Percentiles rank a stretch among this genome's conserved stretches.
Conservation (phyloP, 805 yeast species). For the Pachysolen tannophilus region DNA sequence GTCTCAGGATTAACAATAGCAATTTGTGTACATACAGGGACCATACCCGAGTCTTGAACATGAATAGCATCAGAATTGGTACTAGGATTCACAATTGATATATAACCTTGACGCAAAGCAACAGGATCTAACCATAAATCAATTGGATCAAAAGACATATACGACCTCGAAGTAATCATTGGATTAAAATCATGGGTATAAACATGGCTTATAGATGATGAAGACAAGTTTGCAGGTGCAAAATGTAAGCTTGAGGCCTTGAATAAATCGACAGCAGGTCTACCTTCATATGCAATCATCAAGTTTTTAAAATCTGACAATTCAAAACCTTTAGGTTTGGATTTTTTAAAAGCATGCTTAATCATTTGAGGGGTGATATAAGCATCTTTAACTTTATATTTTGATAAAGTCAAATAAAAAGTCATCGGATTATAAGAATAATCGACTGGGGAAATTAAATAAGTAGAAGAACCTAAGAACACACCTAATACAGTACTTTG, state of each 20-base stretch:
- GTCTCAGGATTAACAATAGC: constrained; percentile 97
- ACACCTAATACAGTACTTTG: constrained; percentile 81
- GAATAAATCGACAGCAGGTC: constrained; percentile 62
- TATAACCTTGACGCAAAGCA: constrained; percentile 83
- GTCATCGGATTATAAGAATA: constrained; percentile 67
- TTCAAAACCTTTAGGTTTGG: constrained; percentile 53
- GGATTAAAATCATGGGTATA: constrained; percentile 80
- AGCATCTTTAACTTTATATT: constrained; percentile 77
- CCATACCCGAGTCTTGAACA: constrained; percentile 92
- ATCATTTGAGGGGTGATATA: constrained; percentile 81
- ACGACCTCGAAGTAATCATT: constrained; percentile 75
- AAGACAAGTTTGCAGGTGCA: constrained; percentile 53
- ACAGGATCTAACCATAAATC: constrained; percentile 82
- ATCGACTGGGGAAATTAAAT: constrained; percentile 68
- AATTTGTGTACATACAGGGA: constrained; percentile 87
- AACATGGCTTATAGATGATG: constrained; percentile 66
- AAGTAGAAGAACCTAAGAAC: constrained; percentile 80
- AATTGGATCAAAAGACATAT: constrained; percentile 81
- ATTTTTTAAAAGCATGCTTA: constrained; percentile 55
- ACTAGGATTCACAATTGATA: constrained; percentile 69
- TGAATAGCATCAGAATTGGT: constrained; percentile 63
- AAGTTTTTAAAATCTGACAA: constrained; percentile 65
- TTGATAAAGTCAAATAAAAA: constrained; percentile 62
- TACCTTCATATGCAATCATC: constrained; percentile 70
- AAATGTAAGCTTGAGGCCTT: constrained; percentile 59